These are phyloP conservation scores for Spinacia oleracea DNA, from an alignment of 179 eudicot genomes.

Conservation along the genomic window DNA sequence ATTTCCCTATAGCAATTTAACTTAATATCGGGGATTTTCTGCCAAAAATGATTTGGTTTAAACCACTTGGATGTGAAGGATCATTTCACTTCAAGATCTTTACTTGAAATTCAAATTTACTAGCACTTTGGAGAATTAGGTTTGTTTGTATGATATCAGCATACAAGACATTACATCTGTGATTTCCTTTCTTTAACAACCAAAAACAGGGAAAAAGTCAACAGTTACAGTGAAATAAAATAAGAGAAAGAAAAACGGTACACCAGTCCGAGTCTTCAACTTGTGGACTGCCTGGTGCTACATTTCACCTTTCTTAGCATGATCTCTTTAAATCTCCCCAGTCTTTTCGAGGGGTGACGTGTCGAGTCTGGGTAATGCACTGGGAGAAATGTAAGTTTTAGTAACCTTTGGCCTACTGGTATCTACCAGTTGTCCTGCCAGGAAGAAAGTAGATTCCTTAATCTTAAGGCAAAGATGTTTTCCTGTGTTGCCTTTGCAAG, in stretches of 20 bases:
- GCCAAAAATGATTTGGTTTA: not conserved
- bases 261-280: not conserved
- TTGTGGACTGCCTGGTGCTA: not conserved
- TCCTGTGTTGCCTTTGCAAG: not conserved
- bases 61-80: not conserved
- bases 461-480: not conserved
- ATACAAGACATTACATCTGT: not conserved
- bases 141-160: not conserved
- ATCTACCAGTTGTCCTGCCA: not conserved
- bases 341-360: not conserved
- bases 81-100: not conserved
- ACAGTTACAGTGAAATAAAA: not conserved
- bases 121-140: not conserved
- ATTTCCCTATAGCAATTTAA: not conserved
- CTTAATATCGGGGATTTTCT: not conserved
- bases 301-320: not conserved
- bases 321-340: not conserved
- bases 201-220: not conserved
- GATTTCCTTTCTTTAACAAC: not conserved
- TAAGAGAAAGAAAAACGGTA: not conserved
- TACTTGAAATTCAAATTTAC: not conserved
- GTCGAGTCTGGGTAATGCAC: not conserved
- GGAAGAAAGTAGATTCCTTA: not conserved
- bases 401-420: not conserved
- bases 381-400: not conserved